Evolutionary conservation across 495 filamentous ascomycete genomes (phyloP).

Genomic region (Hypoxylon trugodes): DNA sequence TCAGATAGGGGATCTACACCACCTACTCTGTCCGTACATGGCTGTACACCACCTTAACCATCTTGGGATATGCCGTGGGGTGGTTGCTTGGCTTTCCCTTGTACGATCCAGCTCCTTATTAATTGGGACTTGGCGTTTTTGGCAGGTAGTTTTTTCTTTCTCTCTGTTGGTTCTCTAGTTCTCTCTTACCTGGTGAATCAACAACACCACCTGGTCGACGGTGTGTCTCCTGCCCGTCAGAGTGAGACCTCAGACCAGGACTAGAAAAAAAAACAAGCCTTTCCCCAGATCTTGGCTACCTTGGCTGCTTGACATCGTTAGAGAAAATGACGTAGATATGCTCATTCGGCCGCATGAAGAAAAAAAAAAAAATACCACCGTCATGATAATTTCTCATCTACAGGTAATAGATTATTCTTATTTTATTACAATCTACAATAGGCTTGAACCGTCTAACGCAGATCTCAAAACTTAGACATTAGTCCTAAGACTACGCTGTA

Average conservation of each 20-base stretch:
- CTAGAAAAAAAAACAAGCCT: conserved; percentile 33
- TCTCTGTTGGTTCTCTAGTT: conserved; percentile 12
- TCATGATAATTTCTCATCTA: conserved; percentile 10
- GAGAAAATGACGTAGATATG: conserved; percentile 22
- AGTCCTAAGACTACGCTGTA: background rate
- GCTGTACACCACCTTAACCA: background rate
- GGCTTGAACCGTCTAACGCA: background rate
- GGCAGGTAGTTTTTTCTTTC: too few relatives aligned
- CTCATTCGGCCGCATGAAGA: too few relatives aligned
- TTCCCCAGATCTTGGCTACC: conserved; percentile 41
- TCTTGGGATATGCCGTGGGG: conserved; percentile 18
- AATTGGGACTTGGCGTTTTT: conserved; percentile 33
- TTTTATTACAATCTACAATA: background rate
- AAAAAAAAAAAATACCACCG: background rate
- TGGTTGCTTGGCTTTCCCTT: background rate
- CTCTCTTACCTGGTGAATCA: conserved; percentile 17
- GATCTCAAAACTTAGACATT: conserved; percentile 7
- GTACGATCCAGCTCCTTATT: conserved; percentile 4
- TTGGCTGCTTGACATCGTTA: conserved; percentile 7
- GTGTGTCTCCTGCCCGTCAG: background rate
- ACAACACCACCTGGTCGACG: background rate
- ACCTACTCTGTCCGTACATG: background rate
- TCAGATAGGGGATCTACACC: conserved; percentile 27
- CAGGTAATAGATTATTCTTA: background rate
- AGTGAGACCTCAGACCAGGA: conserved; percentile 27